Evolutionary conservation across 2,329 filamentous ascomycete species (phyloP), one percentile per base, ranked within the genome.

Genomic region (Acrocalymma vagum): DNA sequence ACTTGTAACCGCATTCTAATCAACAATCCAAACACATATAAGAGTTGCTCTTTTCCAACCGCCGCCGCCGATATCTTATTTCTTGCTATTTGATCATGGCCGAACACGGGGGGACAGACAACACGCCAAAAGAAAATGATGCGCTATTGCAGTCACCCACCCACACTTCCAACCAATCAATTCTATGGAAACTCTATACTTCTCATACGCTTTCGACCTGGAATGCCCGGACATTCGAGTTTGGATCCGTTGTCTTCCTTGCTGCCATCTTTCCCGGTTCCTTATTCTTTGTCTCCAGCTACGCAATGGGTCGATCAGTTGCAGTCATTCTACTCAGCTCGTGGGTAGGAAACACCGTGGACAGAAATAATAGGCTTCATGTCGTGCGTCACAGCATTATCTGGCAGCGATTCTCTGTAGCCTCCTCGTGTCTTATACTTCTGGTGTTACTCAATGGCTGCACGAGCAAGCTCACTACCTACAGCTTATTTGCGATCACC

Each of bases 241-340:
- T 78, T 44, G 74, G 72, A 22, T 71, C 75, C n/a, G 71, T 78
- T 9, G 64, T 78, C 9, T 78, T 77, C 52, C 63, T 78, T 1
- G 72, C 73, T 3, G 50, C 60, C 4, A 71, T 76, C 21, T 77
- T 71, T 32, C 74, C 74, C 0, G 55, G 74, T 1, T 88, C 85
- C 0, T 70, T 90, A 15, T 73, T 87, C 15, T 85, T 82, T 23
- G 77, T 85, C 40, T 88, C 86, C 0, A 69, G 85, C n/a, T 90
- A 90, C 57, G 86, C 86, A 0, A 68, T 90, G 6, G 72, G 78
- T 5, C 79, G 87, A 15, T 77, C 80, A 5, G 67, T 75, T 0
- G 73, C 82, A 0, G 84, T 83, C 0, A 78, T 86, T 4, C 18
- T 83, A 0, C 69, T 88, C 6, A 79, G 84, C 0, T 79, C 81